phyloP scores from a whole-genome alignment of 345 rosid species.

The Pugionium dolabratum region DNA sequence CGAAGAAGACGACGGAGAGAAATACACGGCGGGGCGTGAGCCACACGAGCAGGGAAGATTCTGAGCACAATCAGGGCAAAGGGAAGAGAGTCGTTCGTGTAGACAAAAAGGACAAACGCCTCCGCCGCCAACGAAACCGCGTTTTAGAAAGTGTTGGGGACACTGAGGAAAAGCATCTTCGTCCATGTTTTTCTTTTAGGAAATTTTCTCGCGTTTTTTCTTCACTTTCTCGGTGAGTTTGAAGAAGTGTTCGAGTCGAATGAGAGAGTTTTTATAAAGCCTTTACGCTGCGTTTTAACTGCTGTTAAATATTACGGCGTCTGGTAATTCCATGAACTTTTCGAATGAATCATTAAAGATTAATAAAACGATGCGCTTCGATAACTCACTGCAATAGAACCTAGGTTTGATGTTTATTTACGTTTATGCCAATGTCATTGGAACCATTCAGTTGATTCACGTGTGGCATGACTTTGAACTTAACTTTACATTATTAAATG shows the following conservation, averaged over 20 bases:
- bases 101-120: constrained; percentile 42
- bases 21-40: constrained; percentile 47
- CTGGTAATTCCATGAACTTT: constrained; percentile 13
- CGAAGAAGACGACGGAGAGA: constrained; percentile 43
- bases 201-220: not conserved
- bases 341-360: not conserved
- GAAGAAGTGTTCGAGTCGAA: constrained; percentile 12
- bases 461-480: constrained; percentile 32
- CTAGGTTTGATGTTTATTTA: constrained; percentile 4
- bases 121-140: constrained; percentile 47
- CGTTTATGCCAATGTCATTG: constrained; percentile 27
- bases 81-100: constrained; percentile 66
- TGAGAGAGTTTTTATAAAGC: constrained; percentile 13
- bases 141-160: constrained; percentile 60
- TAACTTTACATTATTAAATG: constrained; percentile 8
- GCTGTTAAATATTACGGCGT: constrained; percentile 33
- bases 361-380: constrained; percentile 19
- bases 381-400: not conserved
- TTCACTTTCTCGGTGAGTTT: constrained; percentile 18
- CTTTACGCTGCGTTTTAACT: constrained; percentile 26
- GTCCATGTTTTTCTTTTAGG: constrained; percentile 39
- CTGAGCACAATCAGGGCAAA: constrained; percentile 82
- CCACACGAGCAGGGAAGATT: constrained; percentile 71
- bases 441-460: constrained; percentile 41
- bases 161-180: constrained; percentile 81